Percentiles rank a stretch among this genome's conserved stretches.
These are phyloP conservation scores for Paragyromitra xinjiangensis DNA, from an alignment of 495 filamentous ascomycete genomes.

Conservation along the genomic window DNA sequence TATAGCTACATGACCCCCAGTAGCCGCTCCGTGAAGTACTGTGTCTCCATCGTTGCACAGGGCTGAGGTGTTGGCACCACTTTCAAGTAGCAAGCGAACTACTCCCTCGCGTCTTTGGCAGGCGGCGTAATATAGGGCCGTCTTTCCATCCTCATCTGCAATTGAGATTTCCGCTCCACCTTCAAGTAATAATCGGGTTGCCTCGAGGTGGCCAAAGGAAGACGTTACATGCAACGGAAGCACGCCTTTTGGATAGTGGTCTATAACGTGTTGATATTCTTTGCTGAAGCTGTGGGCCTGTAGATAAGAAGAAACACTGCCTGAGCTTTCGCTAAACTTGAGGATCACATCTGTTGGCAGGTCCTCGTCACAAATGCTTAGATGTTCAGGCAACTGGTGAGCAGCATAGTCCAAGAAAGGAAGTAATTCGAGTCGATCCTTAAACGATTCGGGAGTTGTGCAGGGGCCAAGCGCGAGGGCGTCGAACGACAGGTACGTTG, in stretches of 20 bases:
- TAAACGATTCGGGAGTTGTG: neutral
- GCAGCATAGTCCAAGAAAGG: constrained; percentile 20
- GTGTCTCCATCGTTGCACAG: neutral
- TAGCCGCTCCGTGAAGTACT: constrained; percentile 14
- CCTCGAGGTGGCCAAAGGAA: neutral
- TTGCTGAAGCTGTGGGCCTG: neutral
- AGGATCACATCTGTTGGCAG: neutral
- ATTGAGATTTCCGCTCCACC: constrained; percentile 16
- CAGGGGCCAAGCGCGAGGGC: constrained; percentile 3
- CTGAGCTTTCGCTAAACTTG: neutral
- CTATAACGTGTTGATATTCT: neutral
- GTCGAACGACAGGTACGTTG: constrained; percentile 13
- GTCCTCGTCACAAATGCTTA: neutral
- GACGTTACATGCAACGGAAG: neutral
- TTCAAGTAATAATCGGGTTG: neutral
- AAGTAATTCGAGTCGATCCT: neutral
- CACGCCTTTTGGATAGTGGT: neutral
- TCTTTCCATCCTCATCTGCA: neutral
- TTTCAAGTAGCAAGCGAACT: neutral
- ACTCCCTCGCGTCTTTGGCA: neutral
- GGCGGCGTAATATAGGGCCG: constrained; percentile 3
- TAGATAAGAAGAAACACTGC: constrained; percentile 7
- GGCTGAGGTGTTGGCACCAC: neutral
- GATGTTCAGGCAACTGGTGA: neutral
- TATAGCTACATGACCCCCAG: constrained; percentile 8